Base-by-base conservation (phyloP, 805 yeast genomes). In the Ogataea wickerhamii region DNA sequence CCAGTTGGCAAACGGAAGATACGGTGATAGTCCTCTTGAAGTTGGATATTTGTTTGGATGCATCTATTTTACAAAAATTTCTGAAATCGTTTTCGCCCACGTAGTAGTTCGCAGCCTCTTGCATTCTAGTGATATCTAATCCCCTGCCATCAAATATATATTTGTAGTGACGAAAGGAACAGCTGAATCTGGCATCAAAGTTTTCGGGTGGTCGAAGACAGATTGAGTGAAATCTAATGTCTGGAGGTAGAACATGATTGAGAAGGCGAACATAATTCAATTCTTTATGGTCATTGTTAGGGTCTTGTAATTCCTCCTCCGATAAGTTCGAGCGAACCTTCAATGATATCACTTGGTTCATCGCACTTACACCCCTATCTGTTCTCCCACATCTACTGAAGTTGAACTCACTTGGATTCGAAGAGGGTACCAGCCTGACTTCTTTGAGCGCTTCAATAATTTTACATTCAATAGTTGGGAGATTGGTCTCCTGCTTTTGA, bases 381-480 rank as follows among this genome's bases (percentile, higher is more conserved):
- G 98, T 91, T 53, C 98, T 71, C 0, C 98, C 98, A 64, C 98
- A 93, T 45, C 97, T 68, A 48, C 94, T 83, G 58, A 89, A 88
- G 11, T 74, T 71, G 54, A 81, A 85, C 1, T 76, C 79, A 6
- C 65, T 65, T 0, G 87, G 81, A 16, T 76, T 80, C 17, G 72
- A 51, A 2, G 77, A 67, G 7, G 78, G 71, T 8, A 93, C 78
- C 43, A 93, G 59, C 47, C 73, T 78, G 20, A 91, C 78, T 45
- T 71, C 76, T 33, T 70, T 64, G 61, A 93, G 58, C 0, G 95
- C 96, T 28, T 81, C 73, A 28, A 93, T 59, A 4, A 93, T 73
- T 27, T 71, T 74, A 20, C 78, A 80, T 54, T 93, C 98, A 2
- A 93, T 89, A 0, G 98, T 93, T 0, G 94, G 95, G 6, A 86